Base-by-base conservation (phyloP, 768 basidiomycete species). In the Hygrophoropsis aurantiaca region DNA sequence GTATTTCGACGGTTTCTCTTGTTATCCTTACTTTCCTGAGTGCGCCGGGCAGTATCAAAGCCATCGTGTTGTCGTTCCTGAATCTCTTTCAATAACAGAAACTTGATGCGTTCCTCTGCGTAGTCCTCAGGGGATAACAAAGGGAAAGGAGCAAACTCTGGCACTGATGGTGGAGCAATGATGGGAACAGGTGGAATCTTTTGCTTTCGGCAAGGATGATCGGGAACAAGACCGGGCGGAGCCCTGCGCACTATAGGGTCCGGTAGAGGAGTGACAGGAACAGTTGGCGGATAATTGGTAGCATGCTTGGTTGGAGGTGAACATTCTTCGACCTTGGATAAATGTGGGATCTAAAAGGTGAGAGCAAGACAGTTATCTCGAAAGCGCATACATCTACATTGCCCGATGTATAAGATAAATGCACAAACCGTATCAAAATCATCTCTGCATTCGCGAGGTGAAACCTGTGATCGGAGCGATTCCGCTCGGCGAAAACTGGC, bases 81-180 rank as follows among this genome's bases (percentile, higher is more conserved):
- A 8, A 53, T 56, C 58, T 84, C 81, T 40, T 74, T 64, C 30
- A 63, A 60, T 5, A 80, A 52, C 18, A 78, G 69, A 2, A 68
- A 54, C 4, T 47, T 49, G 7, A 84, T 58, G 2, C 80, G 61
- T 1, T 62, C 53, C 49, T 80, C 74, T 1, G 81, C 78, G 11
- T 61, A 46, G 23, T 73, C 73, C 40, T 77, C 78, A 1, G 46
- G 42, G 18, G 65, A 71, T 15, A 20, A 40, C 13, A 64, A 30
- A 0, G 19, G 1, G 0, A 43, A 71, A 67, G 20, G 56, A 30
- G 5, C 64, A 50, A 20, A 62, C 57, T 7, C 67, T 58, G 6
- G 61, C 53, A 46, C 72, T 62, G 55, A 41, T 0, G 82, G 79
- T 2, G 82, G 82, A 4, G 80, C 80, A 11, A 84, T 77, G 44